A percentile compares a stretch with the other conserved stretches of the same genome.
Conservation (phyloP, 2,329 filamentous ascomycete species). For the Penicillium sp. region DNA sequence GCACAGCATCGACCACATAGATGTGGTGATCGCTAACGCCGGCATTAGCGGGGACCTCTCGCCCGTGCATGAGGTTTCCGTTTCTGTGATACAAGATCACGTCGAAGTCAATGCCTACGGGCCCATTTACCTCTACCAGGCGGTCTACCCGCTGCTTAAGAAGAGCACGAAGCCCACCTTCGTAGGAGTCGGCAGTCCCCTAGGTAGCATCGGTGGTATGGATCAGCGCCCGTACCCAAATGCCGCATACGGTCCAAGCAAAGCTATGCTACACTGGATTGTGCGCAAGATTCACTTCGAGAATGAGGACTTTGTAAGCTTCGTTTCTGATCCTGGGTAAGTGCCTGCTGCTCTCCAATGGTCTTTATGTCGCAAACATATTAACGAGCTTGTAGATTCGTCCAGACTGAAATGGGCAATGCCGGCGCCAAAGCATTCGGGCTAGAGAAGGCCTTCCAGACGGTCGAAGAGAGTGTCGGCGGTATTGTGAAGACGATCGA, state of each 20-base stretch:
- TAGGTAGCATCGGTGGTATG: constrained; percentile 1
- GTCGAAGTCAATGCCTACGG: constrained; percentile 40
- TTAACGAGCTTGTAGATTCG: constrained; percentile 14
- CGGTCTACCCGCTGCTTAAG: constrained; percentile 1
- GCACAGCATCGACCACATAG: constrained; percentile 44
- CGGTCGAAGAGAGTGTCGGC: constrained; percentile 22
- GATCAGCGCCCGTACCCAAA: background rate
- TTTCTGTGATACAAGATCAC: constrained; percentile 28
- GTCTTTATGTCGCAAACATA: background rate
- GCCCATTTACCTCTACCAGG: constrained; percentile 11
- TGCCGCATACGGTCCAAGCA: constrained; percentile 15
- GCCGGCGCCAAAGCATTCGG: constrained; percentile 16
- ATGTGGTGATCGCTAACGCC: constrained; percentile 56
- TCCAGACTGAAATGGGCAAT: constrained; percentile 28
- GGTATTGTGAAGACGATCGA: constrained; percentile 23
- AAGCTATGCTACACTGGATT: background rate
- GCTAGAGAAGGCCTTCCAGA: constrained; percentile 18
- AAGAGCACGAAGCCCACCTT: constrained; percentile 4
- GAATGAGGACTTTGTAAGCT: background rate
- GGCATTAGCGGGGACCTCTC: constrained; percentile 36
- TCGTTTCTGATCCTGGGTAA: background rate
- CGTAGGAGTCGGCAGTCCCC: background rate
- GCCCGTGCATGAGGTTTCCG: constrained; percentile 14
- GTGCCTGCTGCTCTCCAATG: background rate
- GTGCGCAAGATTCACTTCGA: background rate